Conservation (phyloP, 345 rosid genomes). For the Citrus australasica region DNA sequence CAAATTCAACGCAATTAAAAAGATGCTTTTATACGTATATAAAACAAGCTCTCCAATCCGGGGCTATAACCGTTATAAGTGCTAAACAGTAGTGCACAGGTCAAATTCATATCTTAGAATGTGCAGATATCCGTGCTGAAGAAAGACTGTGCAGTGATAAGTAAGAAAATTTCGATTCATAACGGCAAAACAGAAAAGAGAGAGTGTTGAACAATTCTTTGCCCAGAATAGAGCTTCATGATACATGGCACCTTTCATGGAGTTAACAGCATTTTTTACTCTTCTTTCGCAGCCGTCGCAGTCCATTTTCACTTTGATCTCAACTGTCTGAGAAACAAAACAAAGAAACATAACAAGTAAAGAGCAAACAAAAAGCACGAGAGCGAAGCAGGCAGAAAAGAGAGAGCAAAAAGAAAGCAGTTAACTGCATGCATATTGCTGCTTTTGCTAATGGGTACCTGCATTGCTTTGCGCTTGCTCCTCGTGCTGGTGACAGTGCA, state of each 20-base stretch:
- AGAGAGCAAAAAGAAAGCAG: background rate
- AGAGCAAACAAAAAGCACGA: background rate
- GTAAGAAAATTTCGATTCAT: no score
- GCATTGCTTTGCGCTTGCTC: constrained; percentile 82
- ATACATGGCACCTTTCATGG: constrained; percentile 63
- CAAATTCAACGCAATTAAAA: background rate
- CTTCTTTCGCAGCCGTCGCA: constrained; percentile 97
- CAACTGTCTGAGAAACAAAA: constrained; percentile 63
- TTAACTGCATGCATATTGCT: no score
- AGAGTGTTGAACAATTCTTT: background rate
- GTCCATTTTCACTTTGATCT: constrained; percentile 97
- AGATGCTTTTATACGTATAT: background rate
- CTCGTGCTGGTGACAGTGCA: constrained; percentile 66
- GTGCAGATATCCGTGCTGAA: no score
- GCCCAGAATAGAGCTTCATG: background rate
- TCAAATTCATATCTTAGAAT: no score
- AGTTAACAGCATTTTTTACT: constrained; percentile 63
- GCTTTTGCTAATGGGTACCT: constrained; percentile 36
- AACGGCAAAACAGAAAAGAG: no score
- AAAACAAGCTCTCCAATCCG: no score
- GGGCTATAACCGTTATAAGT: no score
- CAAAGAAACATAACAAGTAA: background rate
- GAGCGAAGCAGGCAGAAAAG: background rate
- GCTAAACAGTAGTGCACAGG: no score
- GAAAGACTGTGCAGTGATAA: no score